Conservation (phyloP, 2,329 filamentous ascomycete species). For the Sarocladium kiliense region DNA sequence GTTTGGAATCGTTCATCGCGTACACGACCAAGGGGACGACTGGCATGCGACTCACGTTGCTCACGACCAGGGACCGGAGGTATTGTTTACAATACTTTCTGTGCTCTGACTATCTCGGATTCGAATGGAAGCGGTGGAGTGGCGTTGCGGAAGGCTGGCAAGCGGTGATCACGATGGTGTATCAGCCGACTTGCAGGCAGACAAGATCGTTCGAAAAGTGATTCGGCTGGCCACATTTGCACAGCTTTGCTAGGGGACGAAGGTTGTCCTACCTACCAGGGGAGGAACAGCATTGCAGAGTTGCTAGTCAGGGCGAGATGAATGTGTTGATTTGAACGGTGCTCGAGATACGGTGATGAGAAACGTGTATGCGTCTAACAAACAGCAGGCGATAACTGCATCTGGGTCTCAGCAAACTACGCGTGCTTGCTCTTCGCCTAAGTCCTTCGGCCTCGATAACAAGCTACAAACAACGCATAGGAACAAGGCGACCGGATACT, state of each 20-base stretch:
- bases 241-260: slow-evolving; percentile 14
- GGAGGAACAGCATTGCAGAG: slow-evolving; percentile 21
- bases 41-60: slow-evolving; percentile 12
- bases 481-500: no score
- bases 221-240: background rate
- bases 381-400: background rate
- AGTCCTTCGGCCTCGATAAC: no score
- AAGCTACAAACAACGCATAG: no score
- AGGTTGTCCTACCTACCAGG: slow-evolving; percentile 14
- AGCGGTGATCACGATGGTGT: background rate
- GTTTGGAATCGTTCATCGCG: slow-evolving; percentile 9
- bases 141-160: slow-evolving; percentile 1
- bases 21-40: slow-evolving; percentile 7
- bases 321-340: slow-evolving; percentile 28
- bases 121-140: background rate
- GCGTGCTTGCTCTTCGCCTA: no score
- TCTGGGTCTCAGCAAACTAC: background rate
- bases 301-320: slow-evolving; percentile 34
- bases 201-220: background rate
- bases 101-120: background rate
- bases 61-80: background rate
- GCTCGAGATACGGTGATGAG: slow-evolving; percentile 18
- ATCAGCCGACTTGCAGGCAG: background rate
- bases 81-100: background rate
- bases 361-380: slow-evolving; percentile 9